phyloP scores from a whole-genome alignment of 1,284 basidiomycete genomes.

The Microbotryum violaceum region DNA sequence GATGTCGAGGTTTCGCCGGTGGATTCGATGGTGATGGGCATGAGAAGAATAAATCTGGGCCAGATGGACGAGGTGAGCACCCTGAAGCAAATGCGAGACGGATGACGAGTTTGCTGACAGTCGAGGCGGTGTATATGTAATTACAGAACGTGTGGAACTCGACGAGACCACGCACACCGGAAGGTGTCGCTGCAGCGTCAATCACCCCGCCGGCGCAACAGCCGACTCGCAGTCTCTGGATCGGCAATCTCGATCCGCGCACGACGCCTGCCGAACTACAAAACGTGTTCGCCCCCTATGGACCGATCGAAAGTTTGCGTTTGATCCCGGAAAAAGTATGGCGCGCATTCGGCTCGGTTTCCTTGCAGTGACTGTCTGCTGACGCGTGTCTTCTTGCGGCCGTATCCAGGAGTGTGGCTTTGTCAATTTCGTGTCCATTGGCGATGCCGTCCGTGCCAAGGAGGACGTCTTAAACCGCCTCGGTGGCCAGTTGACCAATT shows the following conservation, averaged over 20 bases:
- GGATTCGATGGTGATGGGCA: constrained; percentile 9
- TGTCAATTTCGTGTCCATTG: constrained; percentile 93
- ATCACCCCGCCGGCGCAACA: constrained; percentile 51
- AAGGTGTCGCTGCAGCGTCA: constrained; percentile 12
- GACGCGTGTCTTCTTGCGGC: background rate
- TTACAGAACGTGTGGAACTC: constrained; percentile 13
- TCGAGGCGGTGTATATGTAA: background rate
- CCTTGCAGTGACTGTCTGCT: background rate
- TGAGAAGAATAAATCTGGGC: constrained; percentile 15
- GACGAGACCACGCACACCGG: constrained; percentile 7
- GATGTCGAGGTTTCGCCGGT: background rate
- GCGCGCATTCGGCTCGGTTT: background rate
- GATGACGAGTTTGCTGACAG: constrained; percentile 48
- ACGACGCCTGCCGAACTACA: constrained; percentile 91
- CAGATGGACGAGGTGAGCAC: constrained; percentile 17
- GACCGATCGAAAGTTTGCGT: constrained; percentile 88
- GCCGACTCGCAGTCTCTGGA: constrained; percentile 92
- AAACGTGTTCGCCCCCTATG: constrained; percentile 89
- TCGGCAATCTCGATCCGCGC: constrained; percentile 88
- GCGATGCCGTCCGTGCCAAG: constrained; percentile 88
- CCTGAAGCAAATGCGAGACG: background rate
- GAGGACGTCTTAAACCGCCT: constrained; percentile 93
- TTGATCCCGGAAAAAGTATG: constrained; percentile 89
- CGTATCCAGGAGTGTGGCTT: constrained; percentile 81
- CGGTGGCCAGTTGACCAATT: constrained; percentile 77